These are phyloP conservation scores for Mucor sp. DNA, from an alignment of 371 early-diverging fungal species.

Conservation along the genomic window DNA sequence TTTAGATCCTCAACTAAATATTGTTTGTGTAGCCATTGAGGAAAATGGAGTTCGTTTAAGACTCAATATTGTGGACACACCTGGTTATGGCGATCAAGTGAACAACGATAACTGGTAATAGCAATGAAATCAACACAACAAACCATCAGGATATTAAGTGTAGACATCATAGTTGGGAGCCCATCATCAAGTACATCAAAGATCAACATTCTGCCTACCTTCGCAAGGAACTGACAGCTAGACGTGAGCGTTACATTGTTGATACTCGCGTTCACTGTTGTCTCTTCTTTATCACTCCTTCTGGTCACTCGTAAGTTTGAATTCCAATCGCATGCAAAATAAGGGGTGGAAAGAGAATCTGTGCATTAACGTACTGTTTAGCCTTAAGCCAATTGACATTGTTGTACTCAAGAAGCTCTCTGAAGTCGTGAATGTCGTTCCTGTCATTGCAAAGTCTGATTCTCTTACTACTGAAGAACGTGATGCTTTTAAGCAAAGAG, in stretches of 20 bases:
- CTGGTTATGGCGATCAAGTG: conserved; percentile 81
- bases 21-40: conserved; percentile 60
- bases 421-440: conserved; percentile 80
- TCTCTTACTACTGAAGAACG: conserved; percentile 81
- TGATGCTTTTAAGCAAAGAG: conserved; percentile 69
- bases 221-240: conserved; percentile 86
- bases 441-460: conserved; percentile 89
- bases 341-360: not conserved
- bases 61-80: conserved; percentile 85
- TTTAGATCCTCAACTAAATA: not conserved
- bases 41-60: conserved; percentile 85
- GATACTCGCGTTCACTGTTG: conserved; percentile 85
- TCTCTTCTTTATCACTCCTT: conserved; percentile 76
- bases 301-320: conserved; percentile 68
- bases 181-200: conserved; percentile 89
- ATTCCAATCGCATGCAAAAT: not conserved
- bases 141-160: not conserved
- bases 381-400: conserved; percentile 80
- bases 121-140: not conserved
- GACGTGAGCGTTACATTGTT: conserved; percentile 82
- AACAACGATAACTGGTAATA: conserved; percentile 86
- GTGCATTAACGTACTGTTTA: conserved; percentile 15
- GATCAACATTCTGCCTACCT: conserved; percentile 90
- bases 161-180: conserved; percentile 71
- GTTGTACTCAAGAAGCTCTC: conserved; percentile 72